Conservation (phyloP, 495 filamentous ascomycete species). For the Aspergillus heteromorphus region DNA sequence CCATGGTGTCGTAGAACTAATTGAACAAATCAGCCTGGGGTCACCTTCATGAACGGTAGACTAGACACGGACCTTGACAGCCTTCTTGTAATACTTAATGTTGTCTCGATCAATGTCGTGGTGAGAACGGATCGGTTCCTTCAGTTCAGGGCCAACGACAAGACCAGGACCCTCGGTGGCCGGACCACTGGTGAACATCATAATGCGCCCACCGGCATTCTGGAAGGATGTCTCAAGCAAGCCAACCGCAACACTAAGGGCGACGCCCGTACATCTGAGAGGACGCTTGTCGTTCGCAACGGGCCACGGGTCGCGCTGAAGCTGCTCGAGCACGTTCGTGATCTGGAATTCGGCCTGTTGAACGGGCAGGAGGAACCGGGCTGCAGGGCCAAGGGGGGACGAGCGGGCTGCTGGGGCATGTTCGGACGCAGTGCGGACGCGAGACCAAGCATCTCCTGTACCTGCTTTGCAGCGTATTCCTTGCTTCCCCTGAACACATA, state of each 20-base stretch:
- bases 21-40: constrained; percentile 18
- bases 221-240: constrained; percentile 92
- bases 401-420: constrained; percentile 73
- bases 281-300: constrained; percentile 91
- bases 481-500: constrained; percentile 98
- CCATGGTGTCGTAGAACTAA: constrained; percentile 93
- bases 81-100: constrained; percentile 99
- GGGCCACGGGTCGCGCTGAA: constrained; percentile 98
- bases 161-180: constrained; percentile 95
- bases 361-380: constrained; percentile 89
- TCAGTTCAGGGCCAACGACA: constrained; percentile 94
- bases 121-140: constrained; percentile 96
- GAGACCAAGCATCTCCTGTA: constrained; percentile 95
- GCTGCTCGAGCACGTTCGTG: constrained; percentile 90
- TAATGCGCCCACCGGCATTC: constrained; percentile 90
- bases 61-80: constrained; percentile 67
- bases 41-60: not conserved
- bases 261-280: constrained; percentile 91
- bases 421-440: constrained; percentile 67
- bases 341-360: constrained; percentile 98
- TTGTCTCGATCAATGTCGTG: constrained; percentile 99
- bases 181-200: constrained; percentile 94
- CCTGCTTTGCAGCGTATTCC: constrained; percentile 93
- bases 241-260: constrained; percentile 89
- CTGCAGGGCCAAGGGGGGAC: constrained; percentile 74